Percentiles rank a stretch among this genome's conserved stretches.
phyloP scores from a whole-genome alignment of 306 rosid species.

The Castanea mollissima region DNA sequence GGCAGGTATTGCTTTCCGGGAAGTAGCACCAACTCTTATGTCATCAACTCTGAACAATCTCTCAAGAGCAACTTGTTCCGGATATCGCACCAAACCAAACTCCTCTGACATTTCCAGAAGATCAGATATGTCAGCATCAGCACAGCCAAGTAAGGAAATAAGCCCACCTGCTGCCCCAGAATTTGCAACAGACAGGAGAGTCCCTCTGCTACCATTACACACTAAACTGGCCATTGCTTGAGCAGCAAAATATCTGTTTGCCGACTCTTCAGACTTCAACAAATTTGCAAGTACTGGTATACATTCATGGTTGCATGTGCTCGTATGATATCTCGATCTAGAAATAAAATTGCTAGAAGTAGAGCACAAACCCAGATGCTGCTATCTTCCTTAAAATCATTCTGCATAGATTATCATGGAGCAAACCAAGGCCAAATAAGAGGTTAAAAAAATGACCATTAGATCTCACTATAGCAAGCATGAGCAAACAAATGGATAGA shows the following conservation, averaged over 20 bases:
- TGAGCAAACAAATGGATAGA: constrained; percentile 9
- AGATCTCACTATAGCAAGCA: constrained; percentile 8
- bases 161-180: constrained; percentile 98
- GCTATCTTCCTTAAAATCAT: constrained; percentile 85
- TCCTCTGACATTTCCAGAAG: constrained; percentile 91
- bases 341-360: constrained; percentile 82
- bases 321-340: constrained; percentile 92
- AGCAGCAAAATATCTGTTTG: constrained; percentile 93
- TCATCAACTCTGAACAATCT: constrained; percentile 97
- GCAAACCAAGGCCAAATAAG: constrained; percentile 18
- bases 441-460: not conserved
- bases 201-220: constrained; percentile 98
- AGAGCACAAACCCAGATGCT: constrained; percentile 88
- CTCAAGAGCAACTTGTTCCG: constrained; percentile 96
- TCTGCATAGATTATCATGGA: constrained; percentile 49
- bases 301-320: constrained; percentile 80
- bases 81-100: constrained; percentile 79
- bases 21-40: constrained; percentile 91
- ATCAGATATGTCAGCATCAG: constrained; percentile 83
- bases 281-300: constrained; percentile 77
- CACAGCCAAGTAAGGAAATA: constrained; percentile 92
- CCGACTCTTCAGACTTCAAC: constrained; percentile 80
- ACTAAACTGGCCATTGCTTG: constrained; percentile 91
- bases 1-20: constrained; percentile 94
- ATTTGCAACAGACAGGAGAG: constrained; percentile 93